A percentile compares a stretch with the other conserved stretches of the same genome.
Evolutionary conservation across 164 flowering plant genomes (phyloP).

Genomic region (Piper betle): DNA sequence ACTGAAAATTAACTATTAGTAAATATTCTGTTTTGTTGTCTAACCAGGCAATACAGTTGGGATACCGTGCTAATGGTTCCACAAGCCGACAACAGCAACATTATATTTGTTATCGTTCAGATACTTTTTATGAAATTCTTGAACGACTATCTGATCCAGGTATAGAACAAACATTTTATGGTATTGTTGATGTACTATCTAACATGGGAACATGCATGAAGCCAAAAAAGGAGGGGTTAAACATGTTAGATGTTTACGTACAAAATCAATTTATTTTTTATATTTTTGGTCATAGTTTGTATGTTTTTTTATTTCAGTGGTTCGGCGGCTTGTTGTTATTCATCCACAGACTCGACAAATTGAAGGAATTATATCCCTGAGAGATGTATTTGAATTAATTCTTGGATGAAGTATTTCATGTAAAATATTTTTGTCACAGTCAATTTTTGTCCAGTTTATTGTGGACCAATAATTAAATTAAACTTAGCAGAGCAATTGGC

Average conservation of each 20-base stretch:
- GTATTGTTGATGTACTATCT: background rate
- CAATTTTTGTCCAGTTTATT: slow-evolving; percentile 14
- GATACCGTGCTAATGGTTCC: slow-evolving; percentile 28
- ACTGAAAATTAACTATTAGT: background rate
- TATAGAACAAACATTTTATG: slow-evolving; percentile 4
- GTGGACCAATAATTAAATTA: slow-evolving; percentile 13
- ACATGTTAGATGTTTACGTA: too few species aligned
- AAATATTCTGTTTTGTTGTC: background rate
- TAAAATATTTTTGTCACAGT: slow-evolving; percentile 5
- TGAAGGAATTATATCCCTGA: slow-evolving; percentile 47
- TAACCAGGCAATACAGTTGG: slow-evolving; percentile 43
- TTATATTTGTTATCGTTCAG: slow-evolving; percentile 49
- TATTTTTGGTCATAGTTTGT: too few species aligned
- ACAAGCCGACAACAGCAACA: slow-evolving; percentile 29
- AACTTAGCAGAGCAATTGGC: slow-evolving; percentile 3
- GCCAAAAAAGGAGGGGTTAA: background rate
- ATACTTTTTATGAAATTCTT: slow-evolving; percentile 44
- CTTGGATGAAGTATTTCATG: slow-evolving; percentile 15
- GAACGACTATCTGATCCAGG: slow-evolving; percentile 51
- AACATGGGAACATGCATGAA: background rate
- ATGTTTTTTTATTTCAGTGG: slow-evolving; percentile 21
- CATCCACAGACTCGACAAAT: slow-evolving; percentile 52
- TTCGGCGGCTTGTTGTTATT: slow-evolving; percentile 37
- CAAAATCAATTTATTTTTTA: too few species aligned
- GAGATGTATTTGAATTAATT: slow-evolving; percentile 32